Percentiles rank a stretch among this genome's conserved stretches.
These are phyloP conservation scores for Colletotrichum sojae DNA, from an alignment of 2,329 filamentous ascomycete genomes.

Conservation along the genomic window DNA sequence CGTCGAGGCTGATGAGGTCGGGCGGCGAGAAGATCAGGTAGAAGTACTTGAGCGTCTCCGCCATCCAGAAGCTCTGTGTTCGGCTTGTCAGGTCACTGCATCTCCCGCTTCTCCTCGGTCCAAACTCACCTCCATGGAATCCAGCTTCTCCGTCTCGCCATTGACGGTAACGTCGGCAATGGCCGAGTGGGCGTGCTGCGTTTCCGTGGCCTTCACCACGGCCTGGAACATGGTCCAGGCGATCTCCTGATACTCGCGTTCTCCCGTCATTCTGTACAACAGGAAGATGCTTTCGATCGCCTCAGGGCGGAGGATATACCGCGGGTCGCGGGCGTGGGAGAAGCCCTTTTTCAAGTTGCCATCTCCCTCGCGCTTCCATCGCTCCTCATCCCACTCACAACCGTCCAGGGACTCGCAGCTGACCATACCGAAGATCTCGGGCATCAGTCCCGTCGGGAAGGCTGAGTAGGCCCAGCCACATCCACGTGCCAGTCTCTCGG, in stretches of 20 bases:
- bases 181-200: conserved; percentile 62
- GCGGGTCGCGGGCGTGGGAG: conserved; percentile 67
- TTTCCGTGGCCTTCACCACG: conserved; percentile 61
- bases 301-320: conserved; percentile 67
- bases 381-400: conserved; percentile 60
- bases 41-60: conserved; percentile 83
- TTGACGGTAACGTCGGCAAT: conserved; percentile 64
- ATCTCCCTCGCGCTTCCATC: conserved; percentile 43
- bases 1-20: conserved; percentile 74
- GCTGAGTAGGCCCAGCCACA: conserved; percentile 66
- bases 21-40: conserved; percentile 79
- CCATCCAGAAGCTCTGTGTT: conserved; percentile 78
- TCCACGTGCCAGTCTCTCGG: conserved; percentile 62
- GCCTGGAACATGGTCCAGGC: conserved; percentile 68
- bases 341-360: conserved; percentile 68
- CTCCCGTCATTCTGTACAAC: conserved; percentile 67
- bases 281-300: conserved; percentile 68
- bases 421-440: conserved; percentile 62
- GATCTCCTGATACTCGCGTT: conserved; percentile 62
- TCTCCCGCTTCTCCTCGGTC: conserved; percentile 5
- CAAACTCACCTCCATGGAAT: conserved; percentile 51
- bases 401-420: conserved; percentile 57
- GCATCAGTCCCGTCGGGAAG: conserved; percentile 66
- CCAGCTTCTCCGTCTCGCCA: conserved; percentile 59
- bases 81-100: not conserved